phyloP scores from a whole-genome alignment of 2,329 filamentous ascomycete species.

The Ilyonectria mors-panacis region DNA sequence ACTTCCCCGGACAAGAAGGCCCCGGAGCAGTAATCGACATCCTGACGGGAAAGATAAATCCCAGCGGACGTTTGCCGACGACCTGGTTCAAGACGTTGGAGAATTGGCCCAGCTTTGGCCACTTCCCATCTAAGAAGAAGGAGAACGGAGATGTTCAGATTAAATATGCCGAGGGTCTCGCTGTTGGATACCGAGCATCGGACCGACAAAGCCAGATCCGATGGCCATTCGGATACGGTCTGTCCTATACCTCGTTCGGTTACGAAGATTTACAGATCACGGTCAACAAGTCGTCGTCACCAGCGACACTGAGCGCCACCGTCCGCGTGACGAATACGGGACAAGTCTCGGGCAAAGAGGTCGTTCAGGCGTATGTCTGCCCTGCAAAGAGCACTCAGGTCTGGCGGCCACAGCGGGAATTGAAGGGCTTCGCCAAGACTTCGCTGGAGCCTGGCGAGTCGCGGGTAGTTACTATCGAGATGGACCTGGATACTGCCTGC shows the following conservation, averaged over 20 bases:
- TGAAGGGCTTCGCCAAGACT: slow-evolving; percentile 33
- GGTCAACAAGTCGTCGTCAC: slow-evolving; percentile 6
- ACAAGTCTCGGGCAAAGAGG: slow-evolving; percentile 24
- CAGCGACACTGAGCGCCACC: slow-evolving; percentile 3
- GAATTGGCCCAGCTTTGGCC: slow-evolving; percentile 29
- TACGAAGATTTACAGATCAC: slow-evolving; percentile 23
- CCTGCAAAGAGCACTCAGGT: neutral
- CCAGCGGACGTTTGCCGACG: slow-evolving; percentile 30
- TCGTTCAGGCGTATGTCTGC: slow-evolving; percentile 27
- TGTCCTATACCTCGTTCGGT: slow-evolving; percentile 34
- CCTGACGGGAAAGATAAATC: slow-evolving; percentile 22
- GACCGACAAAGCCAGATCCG: neutral
- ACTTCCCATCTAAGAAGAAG: slow-evolving; percentile 30
- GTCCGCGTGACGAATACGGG: slow-evolving; percentile 26
- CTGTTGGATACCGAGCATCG: slow-evolving; percentile 31
- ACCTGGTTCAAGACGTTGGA: slow-evolving; percentile 37
- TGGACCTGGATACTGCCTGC: slow-evolving; percentile 20
- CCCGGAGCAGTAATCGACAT: slow-evolving; percentile 28
- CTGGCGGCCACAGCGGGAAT: slow-evolving; percentile 33
- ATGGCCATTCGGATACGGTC: slow-evolving; percentile 31
- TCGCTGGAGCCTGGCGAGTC: slow-evolving; percentile 9
- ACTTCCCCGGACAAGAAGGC: slow-evolving; percentile 38
- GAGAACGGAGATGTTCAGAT: slow-evolving; percentile 10
- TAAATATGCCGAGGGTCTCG: slow-evolving; percentile 29
- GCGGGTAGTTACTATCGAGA: neutral